These are phyloP conservation scores for Typha latifolia DNA, from an alignment of 176 grass and related monocot species.

Conservation along the genomic window DNA sequence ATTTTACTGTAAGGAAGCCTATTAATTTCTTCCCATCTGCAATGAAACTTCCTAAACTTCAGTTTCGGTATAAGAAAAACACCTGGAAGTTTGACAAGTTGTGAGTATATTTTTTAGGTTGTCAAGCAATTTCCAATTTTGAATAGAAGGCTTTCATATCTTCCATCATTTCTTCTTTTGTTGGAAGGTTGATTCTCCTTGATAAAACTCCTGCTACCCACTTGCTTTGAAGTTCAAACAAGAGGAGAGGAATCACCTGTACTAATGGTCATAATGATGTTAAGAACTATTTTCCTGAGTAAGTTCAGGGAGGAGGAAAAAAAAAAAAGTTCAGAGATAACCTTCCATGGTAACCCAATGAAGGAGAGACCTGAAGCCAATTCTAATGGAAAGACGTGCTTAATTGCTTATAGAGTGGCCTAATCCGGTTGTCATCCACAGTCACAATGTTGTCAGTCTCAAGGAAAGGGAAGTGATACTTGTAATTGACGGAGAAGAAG, in stretches of 20 bases:
- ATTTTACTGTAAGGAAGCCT: background rate
- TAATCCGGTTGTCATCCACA: slow-evolving; percentile 51
- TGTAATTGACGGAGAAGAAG: slow-evolving; percentile 35
- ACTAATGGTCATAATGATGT: background rate
- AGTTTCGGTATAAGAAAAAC: background rate
- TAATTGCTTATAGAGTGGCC: slow-evolving; percentile 66
- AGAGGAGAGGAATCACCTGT: slow-evolving; percentile 59
- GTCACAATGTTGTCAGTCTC: slow-evolving; percentile 33
- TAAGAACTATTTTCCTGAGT: background rate
- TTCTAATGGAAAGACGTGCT: slow-evolving; percentile 35
- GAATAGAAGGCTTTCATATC: slow-evolving; percentile 49
- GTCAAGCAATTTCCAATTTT: slow-evolving; percentile 34
- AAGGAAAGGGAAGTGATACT: slow-evolving; percentile 62
- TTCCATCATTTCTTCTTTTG: slow-evolving; percentile 56
- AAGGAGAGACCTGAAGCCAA: slow-evolving; percentile 49
- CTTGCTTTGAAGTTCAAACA: slow-evolving; percentile 93
- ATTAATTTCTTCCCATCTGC: background rate
- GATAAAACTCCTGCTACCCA: slow-evolving; percentile 75
- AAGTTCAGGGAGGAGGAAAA: background rate
- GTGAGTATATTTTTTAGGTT: slow-evolving; percentile 88
- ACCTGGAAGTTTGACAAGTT: slow-evolving; percentile 58
- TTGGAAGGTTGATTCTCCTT: slow-evolving; percentile 41
- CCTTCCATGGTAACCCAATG: slow-evolving; percentile 54
- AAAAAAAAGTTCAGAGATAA: slow-evolving; percentile 14
- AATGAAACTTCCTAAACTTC: background rate